Evolutionary conservation across 2,329 filamentous ascomycete species (phyloP), one percentile per base, ranked within the genome.

Genomic region (Colletotrichum caudatum): DNA sequence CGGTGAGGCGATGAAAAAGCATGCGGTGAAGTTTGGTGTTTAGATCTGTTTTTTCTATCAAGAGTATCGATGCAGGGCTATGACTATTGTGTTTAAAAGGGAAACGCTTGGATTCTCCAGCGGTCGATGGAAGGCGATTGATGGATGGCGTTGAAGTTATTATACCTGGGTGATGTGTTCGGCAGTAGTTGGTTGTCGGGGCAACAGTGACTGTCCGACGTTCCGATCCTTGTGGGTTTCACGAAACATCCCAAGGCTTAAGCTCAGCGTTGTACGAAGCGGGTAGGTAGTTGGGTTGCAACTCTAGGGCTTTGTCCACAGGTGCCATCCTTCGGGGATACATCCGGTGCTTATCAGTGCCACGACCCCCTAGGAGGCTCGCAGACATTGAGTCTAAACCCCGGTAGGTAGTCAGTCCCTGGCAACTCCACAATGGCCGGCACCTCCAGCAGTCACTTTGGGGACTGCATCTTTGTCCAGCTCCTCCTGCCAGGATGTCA

Each of bases 161-260:
- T 72, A 69, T 72, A 69, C 57, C 65, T 69, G 35, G 39, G 60
- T 59, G 65, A 69, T 72, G 69, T 72, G 66, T 67, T 69, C 33
- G 41, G 54, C 46, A 44, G 46, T 69, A 46, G 66, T 69, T 69
- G 60, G 69, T 72, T 72, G 69, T 72, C 69, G n/a, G 57, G 66
- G 69, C 69, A 72, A 72, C 69, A 23, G 56, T 64, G 66, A 50
- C 54, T 69, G 46, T 62, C 33, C 39, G 63, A 65, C 61, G 33
- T 33, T 48, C 41, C 37, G 11, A 16, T 39, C 39, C 18, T 51
- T 63, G 53, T 65, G 41, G 61, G 26, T 65, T 58, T 41, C 37
- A 29, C 23, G 61, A 56, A 65, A 51, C 44, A 58, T 65, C 61
- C 41, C 29, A 48, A 48, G 7, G 50, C 29, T 29, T 29, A 29